Evolutionary conservation across 257 asterid species (phyloP).

Genomic region (Buddleja alternifolia): DNA sequence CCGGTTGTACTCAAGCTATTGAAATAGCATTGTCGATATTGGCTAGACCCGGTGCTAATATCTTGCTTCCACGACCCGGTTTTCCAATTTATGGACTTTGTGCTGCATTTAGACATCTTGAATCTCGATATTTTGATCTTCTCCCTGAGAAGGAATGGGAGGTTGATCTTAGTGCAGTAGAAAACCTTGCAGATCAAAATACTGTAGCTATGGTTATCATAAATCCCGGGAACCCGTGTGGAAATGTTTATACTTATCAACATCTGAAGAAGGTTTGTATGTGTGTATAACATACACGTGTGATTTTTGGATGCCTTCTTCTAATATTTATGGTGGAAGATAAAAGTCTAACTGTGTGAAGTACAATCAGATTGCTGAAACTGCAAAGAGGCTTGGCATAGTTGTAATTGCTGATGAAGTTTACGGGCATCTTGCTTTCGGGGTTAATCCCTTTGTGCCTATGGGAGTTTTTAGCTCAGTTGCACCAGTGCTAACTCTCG

Average conservation of each 20-base stretch:
- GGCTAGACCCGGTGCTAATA: conserved; percentile 73
- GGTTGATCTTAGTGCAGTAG: conserved; percentile 66
- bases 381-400: conserved; percentile 66
- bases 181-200: conserved; percentile 74
- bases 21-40: conserved; percentile 63
- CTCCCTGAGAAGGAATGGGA: conserved; percentile 70
- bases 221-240: conserved; percentile 96
- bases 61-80: conserved; percentile 84
- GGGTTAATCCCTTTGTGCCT: conserved; percentile 72
- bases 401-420: conserved; percentile 85
- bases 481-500: conserved; percentile 77
- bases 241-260: conserved; percentile 65
- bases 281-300: not conserved
- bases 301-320: not conserved
- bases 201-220: conserved; percentile 76
- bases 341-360: not conserved
- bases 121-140: conserved; percentile 68
- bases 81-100: conserved; percentile 80
- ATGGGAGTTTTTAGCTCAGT: conserved; percentile 81
- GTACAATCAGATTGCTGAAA: conserved; percentile 67
- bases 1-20: conserved; percentile 92
- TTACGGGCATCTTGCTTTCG: conserved; percentile 85
- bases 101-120: conserved; percentile 66
- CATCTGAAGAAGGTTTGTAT: conserved; percentile 68
- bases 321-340: not conserved